Evolutionary conservation across 371 early-diverging fungal genomes (phyloP).

Genomic region (Mucor racemosus): DNA sequence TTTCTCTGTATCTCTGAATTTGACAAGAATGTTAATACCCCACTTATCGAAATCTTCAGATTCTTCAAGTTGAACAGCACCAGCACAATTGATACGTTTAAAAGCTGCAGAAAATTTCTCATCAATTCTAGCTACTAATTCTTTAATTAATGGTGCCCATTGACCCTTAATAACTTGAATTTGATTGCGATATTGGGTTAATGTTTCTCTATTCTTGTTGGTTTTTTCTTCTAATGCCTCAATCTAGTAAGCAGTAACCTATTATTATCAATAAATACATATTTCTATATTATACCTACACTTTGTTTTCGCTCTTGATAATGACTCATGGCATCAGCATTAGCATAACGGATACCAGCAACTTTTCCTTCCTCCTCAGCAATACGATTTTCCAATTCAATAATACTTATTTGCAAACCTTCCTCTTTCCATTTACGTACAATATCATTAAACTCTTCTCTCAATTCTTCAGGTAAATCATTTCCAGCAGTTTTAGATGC

Average conservation of each 20-base stretch:
- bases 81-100: conserved; percentile 86
- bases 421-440: conserved; percentile 37
- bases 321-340: conserved; percentile 65
- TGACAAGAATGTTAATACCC: conserved; percentile 96
- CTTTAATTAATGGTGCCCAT: conserved; percentile 74
- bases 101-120: conserved; percentile 78
- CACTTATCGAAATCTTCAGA: conserved; percentile 90
- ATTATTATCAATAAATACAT: neutral
- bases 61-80: conserved; percentile 77
- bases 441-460: conserved; percentile 55
- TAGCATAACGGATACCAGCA: conserved; percentile 48
- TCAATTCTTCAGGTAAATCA: conserved; percentile 47
- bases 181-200: conserved; percentile 36
- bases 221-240: conserved; percentile 35
- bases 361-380: conserved; percentile 57
- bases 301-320: conserved; percentile 64
- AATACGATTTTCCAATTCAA: conserved; percentile 50
- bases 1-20: conserved; percentile 88
- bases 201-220: conserved; percentile 26
- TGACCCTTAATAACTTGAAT: conserved; percentile 47
- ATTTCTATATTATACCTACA: conserved; percentile 35
- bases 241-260: conserved; percentile 30
- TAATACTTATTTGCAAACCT: conserved; percentile 26
- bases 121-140: conserved; percentile 67
- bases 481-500: conserved; percentile 51